phyloP scores from a whole-genome alignment of 805 yeast genomes.

The Barnettozyma sp. region DNA sequence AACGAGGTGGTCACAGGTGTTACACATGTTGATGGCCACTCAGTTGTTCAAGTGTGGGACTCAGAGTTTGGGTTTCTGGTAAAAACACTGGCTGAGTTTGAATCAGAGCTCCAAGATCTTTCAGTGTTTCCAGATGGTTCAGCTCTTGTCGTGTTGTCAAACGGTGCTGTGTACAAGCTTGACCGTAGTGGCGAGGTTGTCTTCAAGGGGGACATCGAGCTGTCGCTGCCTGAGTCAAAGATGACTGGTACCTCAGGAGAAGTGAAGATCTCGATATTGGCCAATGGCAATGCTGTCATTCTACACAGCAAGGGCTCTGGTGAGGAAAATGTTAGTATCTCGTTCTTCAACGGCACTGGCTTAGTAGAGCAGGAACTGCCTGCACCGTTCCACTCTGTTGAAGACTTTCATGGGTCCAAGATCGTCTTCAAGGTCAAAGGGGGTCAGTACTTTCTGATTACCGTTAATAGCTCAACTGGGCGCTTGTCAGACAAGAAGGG shows the following conservation, averaged over 20 bases:
- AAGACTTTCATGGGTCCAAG: conserved; percentile 21
- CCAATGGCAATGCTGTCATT: conserved; percentile 16
- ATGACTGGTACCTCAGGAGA: conserved; percentile 8
- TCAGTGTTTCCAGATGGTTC: conserved; percentile 5
- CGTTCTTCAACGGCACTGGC: conserved; percentile 13
- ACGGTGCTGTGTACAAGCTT: conserved; percentile 5
- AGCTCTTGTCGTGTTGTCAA: conserved; percentile 6
- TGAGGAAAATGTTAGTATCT: conserved; percentile 7
- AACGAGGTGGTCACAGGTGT: conserved; percentile 19
- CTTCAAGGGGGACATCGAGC: conserved; percentile 4
- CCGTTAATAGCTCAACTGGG: conserved; percentile 13
- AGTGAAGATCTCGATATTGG: conserved; percentile 8
- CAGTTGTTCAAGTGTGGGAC: conserved; percentile 21
- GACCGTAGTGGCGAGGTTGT: conserved; percentile 3
- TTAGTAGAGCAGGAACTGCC: conserved; percentile 11
- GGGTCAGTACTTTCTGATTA: conserved; percentile 10
- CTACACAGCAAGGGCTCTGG: conserved; percentile 9
- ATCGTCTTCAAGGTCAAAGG: conserved; percentile 13
- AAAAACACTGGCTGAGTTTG: conserved; percentile 2
- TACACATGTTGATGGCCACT: conserved; percentile 12
- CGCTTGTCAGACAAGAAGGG: conserved; percentile 5
- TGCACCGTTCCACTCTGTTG: conserved; percentile 12
- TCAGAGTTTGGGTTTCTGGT: conserved; percentile 4
- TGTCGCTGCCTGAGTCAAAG: too few species aligned
- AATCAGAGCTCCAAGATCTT: conserved; percentile 8